Evolutionary conservation across 1,139 yeast genomes (phyloP), one percentile per base, ranked within the genome.

Genomic region (Taphrina sp.): DNA sequence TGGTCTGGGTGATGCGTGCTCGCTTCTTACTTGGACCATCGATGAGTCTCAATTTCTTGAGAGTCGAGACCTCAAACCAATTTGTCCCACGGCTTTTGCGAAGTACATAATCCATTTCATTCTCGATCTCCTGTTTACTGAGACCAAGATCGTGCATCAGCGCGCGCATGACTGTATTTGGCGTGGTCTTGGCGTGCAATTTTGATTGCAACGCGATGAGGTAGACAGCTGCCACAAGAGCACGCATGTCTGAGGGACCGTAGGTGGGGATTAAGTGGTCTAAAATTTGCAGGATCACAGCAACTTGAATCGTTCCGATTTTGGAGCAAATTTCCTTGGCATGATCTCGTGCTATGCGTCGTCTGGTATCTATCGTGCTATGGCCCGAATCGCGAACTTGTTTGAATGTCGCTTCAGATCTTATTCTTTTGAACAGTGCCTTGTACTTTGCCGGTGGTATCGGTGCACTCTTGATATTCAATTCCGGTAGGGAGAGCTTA

Each of bases 261-360:
- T 43, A 33, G n/a, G 24, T 23, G 3, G 17, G 34, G 19, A 31
- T 23, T 3, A 43, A 12, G 3, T 31, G 36, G 31, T 43, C 47
- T 20, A 43, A 17, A 10, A 43, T 10, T 10, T 43, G 38, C 29
- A 43, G 19, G 3, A 43, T 17, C 8, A 23, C 5, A 1, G 47
- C 47, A 10, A 43, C 31, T 3, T 36, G 47, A 8, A 43, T 38
- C 5, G 29, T 14, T 8, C 29, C 19, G 7, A 43, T 8, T 20
- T 43, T 43, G 37, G 28, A 19, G 22, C 47, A 43, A 5, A 43
- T 31, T 23, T 31, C 38, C 20, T 43, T 29, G 17, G 47, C 47
- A 8, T 43, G 47, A 19, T 43, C 47, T 5, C 47, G 36, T 3
- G 47, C 47, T 29, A 43, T 31, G 10, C 47, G 47, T n/a, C 47